Evolutionary conservation across 2,329 filamentous ascomycete genomes (phyloP), one percentile per base, ranked within the genome.

Genomic region (Stagonosporopsis chrysanthemi): DNA sequence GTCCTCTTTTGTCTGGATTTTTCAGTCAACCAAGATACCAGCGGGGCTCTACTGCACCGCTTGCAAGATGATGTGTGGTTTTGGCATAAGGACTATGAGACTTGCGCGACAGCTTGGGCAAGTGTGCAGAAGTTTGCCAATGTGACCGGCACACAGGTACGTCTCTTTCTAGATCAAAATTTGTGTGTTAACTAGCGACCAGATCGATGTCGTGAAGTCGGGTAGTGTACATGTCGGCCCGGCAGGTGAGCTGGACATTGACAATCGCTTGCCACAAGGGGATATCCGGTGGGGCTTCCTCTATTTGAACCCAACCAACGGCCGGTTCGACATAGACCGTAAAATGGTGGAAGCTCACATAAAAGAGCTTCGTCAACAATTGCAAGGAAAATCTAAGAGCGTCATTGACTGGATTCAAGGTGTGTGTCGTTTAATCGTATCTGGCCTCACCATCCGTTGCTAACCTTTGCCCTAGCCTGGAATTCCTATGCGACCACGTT

Each of bases 401-500:
- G 62, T 75, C 15, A 73, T 75, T 26, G 69, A 68, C 24, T 74
- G 69, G 62, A 68, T 75, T 15, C 71, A 74, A 51, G 56, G 62
- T 61, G 58, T 26, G 54, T 23, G 9, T 15, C 14, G 11, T 2
- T 38, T 15, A 4, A 14, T 7, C 2, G 1, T 9, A 8, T 8
- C 9, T 19, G 14, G 22, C 3, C 9, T 17, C 12, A 23, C 8
- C 0, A 6, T 19, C 8, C 2, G 7, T 6, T 11, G 19, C 62
- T 64, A 17, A 66, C 12, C 2, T 22, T 2, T 17, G n/a, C 22
- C 15, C 15, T 33, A 47, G 75, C 79, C 0, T 84, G 83, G 83
- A 85, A 86, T 60, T 78, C 79, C 0, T 85, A 84, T 59, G 82
- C 78, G 0, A 75, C 75, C 2, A 80, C 78, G 0, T 86, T 85